Evolutionary conservation across 1,284 basidiomycete species (phyloP).

Genomic region (Kalmanozyma brasiliensis): DNA sequence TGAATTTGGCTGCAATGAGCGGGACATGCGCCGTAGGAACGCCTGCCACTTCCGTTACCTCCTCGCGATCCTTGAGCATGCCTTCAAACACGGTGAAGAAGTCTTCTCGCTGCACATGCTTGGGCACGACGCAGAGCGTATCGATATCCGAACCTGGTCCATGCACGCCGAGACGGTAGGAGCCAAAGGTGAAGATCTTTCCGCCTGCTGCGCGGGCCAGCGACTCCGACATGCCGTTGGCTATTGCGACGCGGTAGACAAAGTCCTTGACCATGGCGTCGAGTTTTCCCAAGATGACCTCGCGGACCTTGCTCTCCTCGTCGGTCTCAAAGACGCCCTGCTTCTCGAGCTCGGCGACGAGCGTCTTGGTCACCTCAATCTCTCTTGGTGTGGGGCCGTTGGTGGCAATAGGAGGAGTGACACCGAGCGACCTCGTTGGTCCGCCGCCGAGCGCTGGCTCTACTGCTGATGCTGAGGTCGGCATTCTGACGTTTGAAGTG

Average conservation of each 20-base stretch:
- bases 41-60: slow-evolving; percentile 87
- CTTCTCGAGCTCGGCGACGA: slow-evolving; percentile 87
- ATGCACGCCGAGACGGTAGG: slow-evolving; percentile 84
- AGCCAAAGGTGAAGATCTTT: slow-evolving; percentile 99
- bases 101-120: slow-evolving; percentile 93
- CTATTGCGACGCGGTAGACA: slow-evolving; percentile 83
- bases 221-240: slow-evolving; percentile 83
- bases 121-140: slow-evolving; percentile 96
- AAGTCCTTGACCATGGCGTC: slow-evolving; percentile 92
- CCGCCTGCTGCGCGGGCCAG: slow-evolving; percentile 88
- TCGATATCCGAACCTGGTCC: slow-evolving; percentile 97
- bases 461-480: slow-evolving; percentile 43
- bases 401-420: slow-evolving; percentile 86
- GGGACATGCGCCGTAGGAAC: slow-evolving; percentile 97
- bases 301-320: slow-evolving; percentile 87
- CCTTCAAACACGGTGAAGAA: slow-evolving; percentile 92
- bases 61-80: slow-evolving; percentile 87
- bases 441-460: slow-evolving; percentile 51
- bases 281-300: slow-evolving; percentile 89
- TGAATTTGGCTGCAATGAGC: slow-evolving; percentile 90
- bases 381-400: slow-evolving; percentile 64
- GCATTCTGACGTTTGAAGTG: slow-evolving; percentile 18
- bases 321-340: slow-evolving; percentile 91
- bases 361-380: slow-evolving; percentile 76
- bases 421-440: slow-evolving; percentile 66